These are phyloP conservation scores for Akanthomyces lecanii DNA, from an alignment of 2,329 filamentous ascomycete genomes.

Conservation along the genomic window DNA sequence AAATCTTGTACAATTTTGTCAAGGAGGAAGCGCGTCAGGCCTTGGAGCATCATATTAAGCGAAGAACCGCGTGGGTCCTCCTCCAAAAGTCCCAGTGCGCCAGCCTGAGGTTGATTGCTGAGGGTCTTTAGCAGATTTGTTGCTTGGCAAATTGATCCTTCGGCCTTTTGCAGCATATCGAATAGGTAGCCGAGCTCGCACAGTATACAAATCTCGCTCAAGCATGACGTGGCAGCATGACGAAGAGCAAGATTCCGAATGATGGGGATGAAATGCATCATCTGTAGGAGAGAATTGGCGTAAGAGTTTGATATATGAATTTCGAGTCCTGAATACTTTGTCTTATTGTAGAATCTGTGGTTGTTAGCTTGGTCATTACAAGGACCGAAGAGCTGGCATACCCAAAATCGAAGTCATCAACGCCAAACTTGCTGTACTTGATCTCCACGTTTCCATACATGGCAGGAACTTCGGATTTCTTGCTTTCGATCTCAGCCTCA, in stretches of 20 bases:
- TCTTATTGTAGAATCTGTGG: slow-evolving; percentile 86
- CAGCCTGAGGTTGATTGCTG: slow-evolving; percentile 74
- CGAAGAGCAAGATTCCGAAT: slow-evolving; percentile 84
- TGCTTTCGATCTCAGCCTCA: slow-evolving; percentile 66
- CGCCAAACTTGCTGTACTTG: slow-evolving; percentile 97
- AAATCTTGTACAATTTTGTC: slow-evolving; percentile 77
- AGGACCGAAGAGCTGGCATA: slow-evolving; percentile 37
- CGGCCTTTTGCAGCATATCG: slow-evolving; percentile 96
- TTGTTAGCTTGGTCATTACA: slow-evolving; percentile 20
- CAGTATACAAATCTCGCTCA: slow-evolving; percentile 77
- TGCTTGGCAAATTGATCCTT: slow-evolving; percentile 89
- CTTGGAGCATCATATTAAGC: slow-evolving; percentile 78
- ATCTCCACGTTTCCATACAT: slow-evolving; percentile 96
- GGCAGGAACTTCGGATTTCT: slow-evolving; percentile 75
- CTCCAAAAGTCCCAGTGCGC: slow-evolving; percentile 75
- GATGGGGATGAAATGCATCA: slow-evolving; percentile 85
- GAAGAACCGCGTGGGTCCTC: slow-evolving; percentile 71
- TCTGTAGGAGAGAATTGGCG: slow-evolving; percentile 84
- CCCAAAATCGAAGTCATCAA: slow-evolving; percentile 99
- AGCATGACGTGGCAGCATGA: slow-evolving; percentile 81
- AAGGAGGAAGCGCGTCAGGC: slow-evolving; percentile 78
- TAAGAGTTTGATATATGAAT: slow-evolving; percentile 97
- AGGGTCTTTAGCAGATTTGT: slow-evolving; percentile 92
- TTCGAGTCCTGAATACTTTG: slow-evolving; percentile 83
- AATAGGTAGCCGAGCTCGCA: slow-evolving; percentile 95